phyloP scores from a whole-genome alignment of 768 basidiomycete genomes.

The Leccinellum luteum region DNA sequence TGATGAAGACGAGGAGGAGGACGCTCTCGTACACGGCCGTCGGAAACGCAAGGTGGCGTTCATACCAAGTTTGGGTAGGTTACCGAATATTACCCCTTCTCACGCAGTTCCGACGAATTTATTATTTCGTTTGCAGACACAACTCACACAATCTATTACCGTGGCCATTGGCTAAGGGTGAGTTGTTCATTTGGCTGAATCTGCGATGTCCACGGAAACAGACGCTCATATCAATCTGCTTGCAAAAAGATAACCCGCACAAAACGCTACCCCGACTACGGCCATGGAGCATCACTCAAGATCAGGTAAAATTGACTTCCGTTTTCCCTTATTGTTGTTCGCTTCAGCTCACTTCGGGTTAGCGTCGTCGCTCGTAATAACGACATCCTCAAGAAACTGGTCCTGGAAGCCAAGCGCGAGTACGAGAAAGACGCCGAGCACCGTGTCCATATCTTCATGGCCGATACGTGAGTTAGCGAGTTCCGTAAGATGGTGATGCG shows the following conservation, averaged over 20 bases:
- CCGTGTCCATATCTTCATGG: constrained; percentile 85
- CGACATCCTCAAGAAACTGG: constrained; percentile 82
- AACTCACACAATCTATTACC: constrained; percentile 87
- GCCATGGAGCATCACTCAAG: constrained; percentile 70
- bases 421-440: constrained; percentile 92
- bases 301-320: constrained; percentile 54
- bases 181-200: constrained; percentile 23
- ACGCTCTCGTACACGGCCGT: constrained; percentile 60
- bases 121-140: constrained; percentile 51
- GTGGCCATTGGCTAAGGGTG: constrained; percentile 84
- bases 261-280: constrained; percentile 73
- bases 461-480: constrained; percentile 67
- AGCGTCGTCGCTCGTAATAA: constrained; percentile 89
- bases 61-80: constrained; percentile 77
- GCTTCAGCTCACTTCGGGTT: constrained; percentile 10
- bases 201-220: constrained; percentile 17
- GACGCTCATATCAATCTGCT: constrained; percentile 16
- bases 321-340: constrained; percentile 14
- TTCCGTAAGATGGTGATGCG: constrained; percentile 7
- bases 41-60: constrained; percentile 79
- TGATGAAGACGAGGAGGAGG: constrained; percentile 60
- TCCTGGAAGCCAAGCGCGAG: constrained; percentile 82
- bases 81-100: constrained; percentile 11
- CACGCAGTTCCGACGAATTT: constrained; percentile 15
- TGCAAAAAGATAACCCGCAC: constrained; percentile 69